Evolutionary conservation across 768 basidiomycete genomes (phyloP), one percentile per base, ranked within the genome.

Genomic region (Suillus sp.): DNA sequence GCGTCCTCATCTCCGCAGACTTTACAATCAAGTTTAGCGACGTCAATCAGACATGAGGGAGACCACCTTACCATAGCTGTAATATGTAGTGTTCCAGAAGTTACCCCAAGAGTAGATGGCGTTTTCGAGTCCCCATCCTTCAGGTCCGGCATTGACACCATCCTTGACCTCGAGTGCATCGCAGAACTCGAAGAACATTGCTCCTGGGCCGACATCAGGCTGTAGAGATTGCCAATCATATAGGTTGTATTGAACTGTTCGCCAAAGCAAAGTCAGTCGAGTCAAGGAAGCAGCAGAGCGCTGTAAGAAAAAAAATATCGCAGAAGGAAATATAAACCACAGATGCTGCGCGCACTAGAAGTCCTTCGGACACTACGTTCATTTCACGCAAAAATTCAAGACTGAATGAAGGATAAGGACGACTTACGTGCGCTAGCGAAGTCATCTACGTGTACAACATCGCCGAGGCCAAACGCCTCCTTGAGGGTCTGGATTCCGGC

Each of bases 181-280:
- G 61, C 78, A 79, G 64, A 81, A 81, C 27, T 74, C 7, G 70
- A 74, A 76, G 70, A 80, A 82, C 34, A 65, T 45, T 0, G 69
- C 69, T 16, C 70, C 73, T 18, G 76, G 76, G 6, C 86, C 86
- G 2, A 74, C 72, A 20, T 79, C 75, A 1, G 86, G 84, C 43
- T 85, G 83, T 20, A 91, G 69, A 10, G 67, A 66, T 67, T 91
- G 90, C 90, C 90, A 92, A 60, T 89, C 87, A 80, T 83, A 86
- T 59, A 61, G 10, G 88, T 78, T 69, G 84, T 82, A 67, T 85
- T 82, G 61, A 76, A 82, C 60, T 87, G 43, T 56, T 34, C 11
- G 32, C 10, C 50, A 18, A 32, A 32, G 18, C 5, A 32, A 11
- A n/a, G 51, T 53, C 20, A 53, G 32, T 34, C 20, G 11, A 53